phyloP scores from a whole-genome alignment of 2,329 filamentous ascomycete genomes.

The Diaporthe sp. region DNA sequence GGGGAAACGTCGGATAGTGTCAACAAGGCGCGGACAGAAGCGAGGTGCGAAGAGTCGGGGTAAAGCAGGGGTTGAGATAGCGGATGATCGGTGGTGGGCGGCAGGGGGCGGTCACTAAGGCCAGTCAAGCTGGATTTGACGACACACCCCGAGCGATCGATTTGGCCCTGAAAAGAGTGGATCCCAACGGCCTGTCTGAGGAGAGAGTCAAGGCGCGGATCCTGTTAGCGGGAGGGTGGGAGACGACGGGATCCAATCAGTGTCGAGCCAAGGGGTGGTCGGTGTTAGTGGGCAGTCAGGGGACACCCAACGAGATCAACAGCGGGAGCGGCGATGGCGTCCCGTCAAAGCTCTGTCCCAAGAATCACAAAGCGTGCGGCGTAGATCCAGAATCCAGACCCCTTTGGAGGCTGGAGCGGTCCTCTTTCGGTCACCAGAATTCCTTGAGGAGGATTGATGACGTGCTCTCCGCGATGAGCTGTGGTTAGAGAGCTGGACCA shows the following conservation, averaged over 20 bases:
- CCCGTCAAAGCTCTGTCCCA: constrained; percentile 37
- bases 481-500: background rate
- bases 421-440: constrained; percentile 8
- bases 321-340: constrained; percentile 30
- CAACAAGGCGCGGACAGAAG: constrained; percentile 33
- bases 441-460: constrained; percentile 23
- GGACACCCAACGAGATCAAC: constrained; percentile 29
- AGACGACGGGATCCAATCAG: constrained; percentile 40
- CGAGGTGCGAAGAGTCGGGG: constrained; percentile 38
- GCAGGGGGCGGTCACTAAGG: constrained; percentile 2
- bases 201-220: constrained; percentile 33
- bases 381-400: constrained; percentile 24
- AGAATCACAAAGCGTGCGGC: constrained; percentile 27
- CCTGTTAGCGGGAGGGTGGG: constrained; percentile 36
- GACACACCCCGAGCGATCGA: constrained; percentile 34
- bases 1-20: constrained; percentile 29
- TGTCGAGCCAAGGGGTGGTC: constrained; percentile 35
- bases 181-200: constrained; percentile 31
- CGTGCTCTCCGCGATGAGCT: background rate
- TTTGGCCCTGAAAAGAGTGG: constrained; percentile 41
- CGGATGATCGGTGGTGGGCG: constrained; percentile 33
- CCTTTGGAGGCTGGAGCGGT: constrained; percentile 17
- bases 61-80: constrained; percentile 34
- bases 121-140: constrained; percentile 25
- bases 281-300: constrained; percentile 34